Evolutionary conservation across 2,329 filamentous ascomycete species (phyloP).

Genomic region (Penicillium olsonii): DNA sequence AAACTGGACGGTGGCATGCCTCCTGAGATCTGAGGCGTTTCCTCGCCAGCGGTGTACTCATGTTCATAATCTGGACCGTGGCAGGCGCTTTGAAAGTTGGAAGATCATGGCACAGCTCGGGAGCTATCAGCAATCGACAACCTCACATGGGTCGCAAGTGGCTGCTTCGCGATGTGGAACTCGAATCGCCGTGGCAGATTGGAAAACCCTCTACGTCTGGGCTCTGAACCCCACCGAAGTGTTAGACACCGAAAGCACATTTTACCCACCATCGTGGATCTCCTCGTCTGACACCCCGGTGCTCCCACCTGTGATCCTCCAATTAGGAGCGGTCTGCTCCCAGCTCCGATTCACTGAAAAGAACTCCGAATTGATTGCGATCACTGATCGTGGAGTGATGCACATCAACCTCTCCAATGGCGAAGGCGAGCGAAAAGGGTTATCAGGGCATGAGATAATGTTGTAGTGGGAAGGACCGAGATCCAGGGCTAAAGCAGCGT

Average conservation of each 20-base stretch:
- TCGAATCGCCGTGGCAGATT: constrained; percentile 44
- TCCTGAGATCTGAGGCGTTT: constrained; percentile 37
- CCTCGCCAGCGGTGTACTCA: constrained; percentile 36
- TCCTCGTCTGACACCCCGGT: constrained; percentile 26
- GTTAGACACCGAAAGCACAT: constrained; percentile 32
- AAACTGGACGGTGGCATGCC: constrained; percentile 39
- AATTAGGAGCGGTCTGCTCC: constrained; percentile 41
- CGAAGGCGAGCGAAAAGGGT: constrained; percentile 15
- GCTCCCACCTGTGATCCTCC: constrained; percentile 36
- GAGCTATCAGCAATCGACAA: constrained; percentile 36
- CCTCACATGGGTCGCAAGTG: constrained; percentile 41
- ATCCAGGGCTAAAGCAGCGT: too few relatives aligned
- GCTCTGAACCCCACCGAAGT: constrained; percentile 40
- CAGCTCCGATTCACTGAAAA: constrained; percentile 35
- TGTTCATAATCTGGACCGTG: constrained; percentile 40
- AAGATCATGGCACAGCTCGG: constrained; percentile 38
- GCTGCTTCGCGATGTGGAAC: constrained; percentile 38
- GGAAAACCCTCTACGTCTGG: constrained; percentile 46
- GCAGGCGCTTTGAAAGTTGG: constrained; percentile 41
- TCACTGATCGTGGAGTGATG: constrained; percentile 47
- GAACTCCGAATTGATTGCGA: constrained; percentile 42
- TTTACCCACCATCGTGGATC: constrained; percentile 35
- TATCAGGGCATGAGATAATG: background rate
- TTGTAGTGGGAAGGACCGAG: background rate
- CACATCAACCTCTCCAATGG: constrained; percentile 37